A percentile compares a stretch with the other conserved stretches of the same genome.
phyloP scores from a whole-genome alignment of 345 rosid species.

The Clarkia xantiana region DNA sequence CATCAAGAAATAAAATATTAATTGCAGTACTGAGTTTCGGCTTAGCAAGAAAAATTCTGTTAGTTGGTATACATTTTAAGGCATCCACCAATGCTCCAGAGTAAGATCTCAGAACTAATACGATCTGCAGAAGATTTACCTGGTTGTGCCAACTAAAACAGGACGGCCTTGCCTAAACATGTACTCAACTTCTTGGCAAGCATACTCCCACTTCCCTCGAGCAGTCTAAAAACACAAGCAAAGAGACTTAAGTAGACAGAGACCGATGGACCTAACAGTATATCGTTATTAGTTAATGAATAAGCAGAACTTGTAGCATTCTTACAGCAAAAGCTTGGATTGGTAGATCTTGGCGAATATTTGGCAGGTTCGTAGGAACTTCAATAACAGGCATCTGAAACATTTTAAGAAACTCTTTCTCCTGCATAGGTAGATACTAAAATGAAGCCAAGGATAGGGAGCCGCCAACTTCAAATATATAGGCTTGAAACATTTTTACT shows the following conservation, averaged over 20 bases:
- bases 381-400: constrained; percentile 84
- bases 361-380: constrained; percentile 86
- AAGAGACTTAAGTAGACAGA: constrained; percentile 7
- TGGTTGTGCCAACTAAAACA: constrained; percentile 93
- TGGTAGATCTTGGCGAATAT: constrained; percentile 81
- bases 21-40: neutral
- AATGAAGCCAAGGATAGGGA: neutral
- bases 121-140: constrained; percentile 26
- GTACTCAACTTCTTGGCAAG: constrained; percentile 70
- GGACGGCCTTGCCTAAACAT: constrained; percentile 94
- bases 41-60: neutral
- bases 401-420: constrained; percentile 85
- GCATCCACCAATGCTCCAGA: neutral
- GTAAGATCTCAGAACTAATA: neutral
- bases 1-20: constrained; percentile 16
- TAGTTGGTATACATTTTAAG: neutral
- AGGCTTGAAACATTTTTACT: no score
- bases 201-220: constrained; percentile 87
- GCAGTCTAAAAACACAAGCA: constrained; percentile 45
- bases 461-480: no score
- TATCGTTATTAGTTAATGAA: constrained; percentile 4
- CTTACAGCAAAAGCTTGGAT: constrained; percentile 91
- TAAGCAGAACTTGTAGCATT: neutral
- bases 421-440: constrained; percentile 31
- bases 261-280: neutral